Evolutionary conservation across 179 eudicot species (phyloP).

Genomic region (Sideroxylon spinosum): DNA sequence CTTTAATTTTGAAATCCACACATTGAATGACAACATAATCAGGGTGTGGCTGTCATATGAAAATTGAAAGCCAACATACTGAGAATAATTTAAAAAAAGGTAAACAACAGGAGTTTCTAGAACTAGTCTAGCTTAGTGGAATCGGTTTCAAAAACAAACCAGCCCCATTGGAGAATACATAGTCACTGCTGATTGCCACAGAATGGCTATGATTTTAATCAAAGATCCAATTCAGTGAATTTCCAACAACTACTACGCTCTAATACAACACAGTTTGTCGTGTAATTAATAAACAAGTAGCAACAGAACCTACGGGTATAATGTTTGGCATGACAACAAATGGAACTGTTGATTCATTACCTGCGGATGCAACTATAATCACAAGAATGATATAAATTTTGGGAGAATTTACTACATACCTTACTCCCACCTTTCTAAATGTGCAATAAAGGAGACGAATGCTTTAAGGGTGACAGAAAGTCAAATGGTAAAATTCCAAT

Average conservation of each 20-base stretch:
- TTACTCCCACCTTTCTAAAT: slow-evolving; percentile 4
- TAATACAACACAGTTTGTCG: background rate
- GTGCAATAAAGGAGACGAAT: background rate
- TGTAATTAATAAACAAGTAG: background rate
- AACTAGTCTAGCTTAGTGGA: background rate
- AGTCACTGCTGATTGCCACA: background rate
- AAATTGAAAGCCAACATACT: background rate
- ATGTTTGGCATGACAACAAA: background rate
- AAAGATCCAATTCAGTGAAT: background rate
- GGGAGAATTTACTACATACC: background rate
- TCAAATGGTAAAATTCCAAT: background rate
- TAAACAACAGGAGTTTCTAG: background rate
- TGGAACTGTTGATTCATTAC: background rate
- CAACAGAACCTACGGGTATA: background rate
- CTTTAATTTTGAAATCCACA: background rate
- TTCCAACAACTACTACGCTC: background rate
- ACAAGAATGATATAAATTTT: background rate
- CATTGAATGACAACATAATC: background rate
- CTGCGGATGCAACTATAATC: background rate
- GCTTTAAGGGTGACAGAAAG: background rate
- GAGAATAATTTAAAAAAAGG: background rate
- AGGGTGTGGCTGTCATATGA: background rate
- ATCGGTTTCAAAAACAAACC: background rate
- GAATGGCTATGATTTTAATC: background rate
- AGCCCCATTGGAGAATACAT: background rate